phyloP scores from a whole-genome alignment of 305 asterid genomes.

The Petunia hybrid region DNA sequence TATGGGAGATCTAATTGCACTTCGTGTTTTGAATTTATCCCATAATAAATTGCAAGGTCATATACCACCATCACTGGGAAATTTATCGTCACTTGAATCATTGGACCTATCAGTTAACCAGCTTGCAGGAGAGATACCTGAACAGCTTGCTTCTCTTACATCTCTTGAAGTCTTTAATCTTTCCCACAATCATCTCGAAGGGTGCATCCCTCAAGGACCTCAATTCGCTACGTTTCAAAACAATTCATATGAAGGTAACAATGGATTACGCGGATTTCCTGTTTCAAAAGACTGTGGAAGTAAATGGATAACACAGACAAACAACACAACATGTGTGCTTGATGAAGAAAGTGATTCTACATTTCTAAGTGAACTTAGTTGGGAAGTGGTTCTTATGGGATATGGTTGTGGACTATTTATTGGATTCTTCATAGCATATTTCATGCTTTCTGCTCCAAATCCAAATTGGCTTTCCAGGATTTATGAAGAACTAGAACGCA shows the following conservation, averaged over 20 bases:
- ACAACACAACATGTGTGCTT: not conserved
- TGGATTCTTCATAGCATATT: constrained; percentile 30
- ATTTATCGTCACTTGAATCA: constrained; percentile 34
- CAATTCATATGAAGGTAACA: constrained; percentile 48
- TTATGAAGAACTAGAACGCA: not conserved
- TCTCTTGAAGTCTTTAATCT: constrained; percentile 36
- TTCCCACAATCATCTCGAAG: constrained; percentile 34
- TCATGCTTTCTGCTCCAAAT: constrained; percentile 2
- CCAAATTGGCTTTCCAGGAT: constrained; percentile 22
- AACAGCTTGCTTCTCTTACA: constrained; percentile 20
- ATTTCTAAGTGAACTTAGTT: not conserved
- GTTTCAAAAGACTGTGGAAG: constrained; percentile 20
- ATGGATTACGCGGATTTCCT: constrained; percentile 51
- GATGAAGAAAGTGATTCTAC: not conserved
- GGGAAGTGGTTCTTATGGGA: constrained; percentile 48
- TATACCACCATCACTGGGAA: constrained; percentile 24
- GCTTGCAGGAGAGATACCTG: constrained; percentile 31
- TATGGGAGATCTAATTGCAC: constrained; percentile 34
- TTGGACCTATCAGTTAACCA: constrained; percentile 38
- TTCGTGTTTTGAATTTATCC: constrained; percentile 36
- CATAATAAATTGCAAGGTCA: constrained; percentile 38
- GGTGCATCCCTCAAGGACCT: constrained; percentile 24
- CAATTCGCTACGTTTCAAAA: constrained; percentile 37
- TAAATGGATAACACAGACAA: not conserved
- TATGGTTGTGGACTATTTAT: constrained; percentile 45